These are phyloP conservation scores for Boletales sp. DNA, from an alignment of 768 basidiomycete genomes.

Conservation along the genomic window DNA sequence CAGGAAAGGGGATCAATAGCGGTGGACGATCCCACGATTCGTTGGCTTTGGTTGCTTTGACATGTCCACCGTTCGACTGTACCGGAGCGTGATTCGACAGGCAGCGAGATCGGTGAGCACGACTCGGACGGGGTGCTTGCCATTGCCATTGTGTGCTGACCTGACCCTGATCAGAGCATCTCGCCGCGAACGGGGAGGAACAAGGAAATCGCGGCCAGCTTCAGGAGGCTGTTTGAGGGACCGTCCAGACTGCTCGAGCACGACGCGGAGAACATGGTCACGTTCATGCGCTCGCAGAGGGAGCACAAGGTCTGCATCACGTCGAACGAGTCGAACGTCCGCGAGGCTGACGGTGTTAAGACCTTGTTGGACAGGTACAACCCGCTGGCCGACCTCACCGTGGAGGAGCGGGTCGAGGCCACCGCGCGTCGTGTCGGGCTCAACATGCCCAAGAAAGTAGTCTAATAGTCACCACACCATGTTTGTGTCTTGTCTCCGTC, in stretches of 20 bases:
- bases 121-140: not conserved
- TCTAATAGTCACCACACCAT: not conserved
- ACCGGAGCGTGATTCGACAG: constrained; percentile 30
- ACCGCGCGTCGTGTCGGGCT: constrained; percentile 87
- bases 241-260: constrained; percentile 18
- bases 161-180: constrained; percentile 32
- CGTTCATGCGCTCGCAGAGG: constrained; percentile 71
- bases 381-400: constrained; percentile 74
- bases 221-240: constrained; percentile 54
- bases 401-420: constrained; percentile 76
- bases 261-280: constrained; percentile 56
- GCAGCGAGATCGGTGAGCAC: constrained; percentile 23
- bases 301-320: constrained; percentile 59
- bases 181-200: constrained; percentile 36
- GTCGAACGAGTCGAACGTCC: not conserved
- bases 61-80: constrained; percentile 14
- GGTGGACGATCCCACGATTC: constrained; percentile 9
- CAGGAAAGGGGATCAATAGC: constrained; percentile 7
- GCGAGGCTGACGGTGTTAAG: constrained; percentile 34
- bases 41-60: not conserved
- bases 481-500: too few relatives aligned
- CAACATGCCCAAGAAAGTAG: constrained; percentile 50
- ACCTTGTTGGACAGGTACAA: constrained; percentile 83
- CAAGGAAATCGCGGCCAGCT: constrained; percentile 42
- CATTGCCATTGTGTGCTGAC: not conserved